Evolutionary conservation across 257 asterid species (phyloP).

Genomic region (Solanum sitiens): DNA sequence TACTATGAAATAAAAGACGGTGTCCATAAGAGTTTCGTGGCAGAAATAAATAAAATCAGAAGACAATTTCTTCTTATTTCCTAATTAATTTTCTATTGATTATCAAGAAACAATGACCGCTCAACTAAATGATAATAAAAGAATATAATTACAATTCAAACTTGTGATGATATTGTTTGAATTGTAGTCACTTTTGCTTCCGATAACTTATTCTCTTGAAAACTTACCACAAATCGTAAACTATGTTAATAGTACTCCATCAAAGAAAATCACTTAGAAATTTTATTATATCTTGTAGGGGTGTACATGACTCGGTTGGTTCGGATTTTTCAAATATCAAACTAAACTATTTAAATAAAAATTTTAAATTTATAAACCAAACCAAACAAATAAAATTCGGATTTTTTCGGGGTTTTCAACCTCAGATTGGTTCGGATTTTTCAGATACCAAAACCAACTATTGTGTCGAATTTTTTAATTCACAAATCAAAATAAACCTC

Average conservation of each 20-base stretch:
- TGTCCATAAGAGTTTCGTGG: not conserved
- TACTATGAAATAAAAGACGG: not conserved
- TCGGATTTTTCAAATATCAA: no score
- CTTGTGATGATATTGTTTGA: not conserved
- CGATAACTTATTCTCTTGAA: not conserved
- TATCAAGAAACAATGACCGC: not conserved
- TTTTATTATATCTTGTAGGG: not conserved
- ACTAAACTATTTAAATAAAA: no score
- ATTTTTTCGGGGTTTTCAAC: no score
- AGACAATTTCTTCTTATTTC: not conserved
- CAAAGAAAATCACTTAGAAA: not conserved
- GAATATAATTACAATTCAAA: not conserved
- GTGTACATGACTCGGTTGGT: no score
- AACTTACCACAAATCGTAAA: not conserved
- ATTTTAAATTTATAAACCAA: no score
- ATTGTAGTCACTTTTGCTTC: not conserved
- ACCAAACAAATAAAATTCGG: accelerated
- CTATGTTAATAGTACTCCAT: no score
- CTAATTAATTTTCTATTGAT: not conserved
- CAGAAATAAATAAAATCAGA: not conserved
- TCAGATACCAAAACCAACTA: no score
- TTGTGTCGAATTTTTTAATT: no score
- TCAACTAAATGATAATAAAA: not conserved
- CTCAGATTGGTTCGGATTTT: no score
- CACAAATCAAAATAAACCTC: no score